These are phyloP conservation scores for Cercospora berteroae DNA, from an alignment of 2,329 filamentous ascomycete species.

Conservation along the genomic window DNA sequence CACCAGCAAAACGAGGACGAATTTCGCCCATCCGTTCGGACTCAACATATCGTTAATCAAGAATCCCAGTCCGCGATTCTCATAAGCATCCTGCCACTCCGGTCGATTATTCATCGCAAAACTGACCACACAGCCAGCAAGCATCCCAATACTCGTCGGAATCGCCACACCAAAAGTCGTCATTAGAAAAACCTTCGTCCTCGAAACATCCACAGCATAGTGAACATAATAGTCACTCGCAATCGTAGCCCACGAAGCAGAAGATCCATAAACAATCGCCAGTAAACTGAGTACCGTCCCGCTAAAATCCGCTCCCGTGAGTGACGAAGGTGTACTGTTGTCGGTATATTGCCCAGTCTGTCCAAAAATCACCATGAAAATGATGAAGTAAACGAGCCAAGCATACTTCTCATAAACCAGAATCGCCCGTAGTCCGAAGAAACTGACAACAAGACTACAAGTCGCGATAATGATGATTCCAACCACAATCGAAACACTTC, in stretches of 20 bases:
- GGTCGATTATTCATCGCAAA: slow-evolving; percentile 43
- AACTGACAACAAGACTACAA: slow-evolving; percentile 40
- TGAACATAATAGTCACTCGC: slow-evolving; percentile 47
- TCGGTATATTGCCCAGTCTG: slow-evolving; percentile 48
- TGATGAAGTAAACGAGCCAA: slow-evolving; percentile 50
- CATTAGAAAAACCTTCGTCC: slow-evolving; percentile 44
- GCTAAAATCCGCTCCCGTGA: slow-evolving; percentile 34
- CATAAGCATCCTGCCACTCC: slow-evolving; percentile 42
- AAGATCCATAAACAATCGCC: slow-evolving; percentile 41
- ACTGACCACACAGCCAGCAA: slow-evolving; percentile 43
- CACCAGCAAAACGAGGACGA: slow-evolving; percentile 44
- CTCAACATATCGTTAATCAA: slow-evolving; percentile 48
- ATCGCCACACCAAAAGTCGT: slow-evolving; percentile 45
- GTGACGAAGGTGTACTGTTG: slow-evolving; percentile 33
- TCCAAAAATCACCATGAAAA: slow-evolving; percentile 50
- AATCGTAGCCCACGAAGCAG: slow-evolving; percentile 43
- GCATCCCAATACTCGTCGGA: slow-evolving; percentile 46
- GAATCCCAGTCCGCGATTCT: slow-evolving; percentile 48
- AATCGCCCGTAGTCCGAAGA: slow-evolving; percentile 46
- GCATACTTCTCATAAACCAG: slow-evolving; percentile 51
- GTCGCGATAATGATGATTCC: slow-evolving; percentile 47
- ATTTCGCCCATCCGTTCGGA: slow-evolving; percentile 50
- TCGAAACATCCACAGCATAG: slow-evolving; percentile 41
- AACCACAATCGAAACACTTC: slow-evolving; percentile 45
- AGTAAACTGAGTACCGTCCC: slow-evolving; percentile 35